phyloP scores from a whole-genome alignment of 2,329 filamentous ascomycete species.

The Colletotrichum melonis region DNA sequence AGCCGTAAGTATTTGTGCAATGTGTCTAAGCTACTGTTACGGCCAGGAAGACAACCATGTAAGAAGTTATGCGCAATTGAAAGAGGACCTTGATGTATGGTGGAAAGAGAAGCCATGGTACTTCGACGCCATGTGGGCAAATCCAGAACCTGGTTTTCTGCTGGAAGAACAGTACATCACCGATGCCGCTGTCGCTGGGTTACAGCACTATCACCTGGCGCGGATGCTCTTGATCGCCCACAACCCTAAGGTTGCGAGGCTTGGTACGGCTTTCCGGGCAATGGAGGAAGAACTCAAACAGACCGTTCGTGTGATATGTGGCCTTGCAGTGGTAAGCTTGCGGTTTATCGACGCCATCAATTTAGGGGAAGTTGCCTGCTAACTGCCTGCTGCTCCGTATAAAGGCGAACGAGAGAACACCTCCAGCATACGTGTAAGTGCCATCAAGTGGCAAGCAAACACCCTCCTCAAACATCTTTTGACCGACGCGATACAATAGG shows the following conservation, averaged over 20 bases:
- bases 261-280: constrained; percentile 40
- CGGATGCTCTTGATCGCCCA: constrained; percentile 43
- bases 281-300: constrained; percentile 44
- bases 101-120: constrained; percentile 44
- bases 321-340: constrained; percentile 42
- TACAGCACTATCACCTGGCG: constrained; percentile 43
- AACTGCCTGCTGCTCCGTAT: background rate
- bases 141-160: constrained; percentile 35
- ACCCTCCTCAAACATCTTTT: background rate
- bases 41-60: constrained; percentile 42
- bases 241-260: constrained; percentile 41
- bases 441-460: no score
- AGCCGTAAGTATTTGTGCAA: constrained; percentile 42
- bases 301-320: constrained; percentile 43
- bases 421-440: constrained; percentile 28
- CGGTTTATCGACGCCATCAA: no score
- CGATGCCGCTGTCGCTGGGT: constrained; percentile 42
- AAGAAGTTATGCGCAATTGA: constrained; percentile 38
- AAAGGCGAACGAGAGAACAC: constrained; percentile 27
- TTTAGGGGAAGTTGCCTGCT: background rate
- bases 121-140: constrained; percentile 37
- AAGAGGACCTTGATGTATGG: constrained; percentile 41
- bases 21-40: constrained; percentile 44
- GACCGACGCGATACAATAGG: constrained; percentile 21
- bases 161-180: constrained; percentile 42